phyloP scores from a whole-genome alignment of 108 stramenopile genomes.

The Cyclotella distinguenda region DNA sequence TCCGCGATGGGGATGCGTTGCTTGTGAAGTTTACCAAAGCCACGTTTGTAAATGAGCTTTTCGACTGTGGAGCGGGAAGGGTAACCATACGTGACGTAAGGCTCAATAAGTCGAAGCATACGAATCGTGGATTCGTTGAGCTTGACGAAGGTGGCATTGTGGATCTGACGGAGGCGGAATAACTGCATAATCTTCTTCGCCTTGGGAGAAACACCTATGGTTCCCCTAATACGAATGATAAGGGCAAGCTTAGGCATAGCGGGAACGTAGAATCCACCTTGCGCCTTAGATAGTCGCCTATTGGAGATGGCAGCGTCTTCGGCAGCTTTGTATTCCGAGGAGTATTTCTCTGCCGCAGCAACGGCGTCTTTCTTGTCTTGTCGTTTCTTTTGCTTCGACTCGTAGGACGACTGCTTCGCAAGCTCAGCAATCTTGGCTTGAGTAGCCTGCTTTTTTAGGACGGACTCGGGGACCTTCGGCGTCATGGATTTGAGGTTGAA shows the following conservation, averaged over 20 bases:
- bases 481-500: slow-evolving; percentile 16
- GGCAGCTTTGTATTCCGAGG: slow-evolving; percentile 87
- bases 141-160: slow-evolving; percentile 99
- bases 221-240: slow-evolving; percentile 98
- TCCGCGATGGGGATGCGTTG: slow-evolving; percentile 95
- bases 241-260: slow-evolving; percentile 95
- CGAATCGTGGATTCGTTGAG: slow-evolving; percentile 98
- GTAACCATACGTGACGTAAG: slow-evolving; percentile 98
- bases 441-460: slow-evolving; percentile 96
- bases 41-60: slow-evolving; percentile 99
- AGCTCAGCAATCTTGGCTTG: slow-evolving; percentile 87
- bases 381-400: slow-evolving; percentile 76
- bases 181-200: slow-evolving; percentile 99
- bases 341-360: slow-evolving; percentile 92
- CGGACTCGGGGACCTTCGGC: slow-evolving; percentile 91
- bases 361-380: slow-evolving; percentile 80
- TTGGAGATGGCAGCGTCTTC: slow-evolving; percentile 88
- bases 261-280: slow-evolving; percentile 96
- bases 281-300: slow-evolving; percentile 95
- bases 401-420: slow-evolving; percentile 68
- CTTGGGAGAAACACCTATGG: slow-evolving; percentile 99
- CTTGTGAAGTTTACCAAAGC: slow-evolving; percentile 98
- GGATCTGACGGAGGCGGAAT: slow-evolving; percentile 98
- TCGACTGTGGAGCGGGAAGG: slow-evolving; percentile 93
- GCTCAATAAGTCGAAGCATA: slow-evolving; percentile 99